Evolutionary conservation across 768 basidiomycete genomes (phyloP).

Genomic region (Leucosporidium creatinivorum): DNA sequence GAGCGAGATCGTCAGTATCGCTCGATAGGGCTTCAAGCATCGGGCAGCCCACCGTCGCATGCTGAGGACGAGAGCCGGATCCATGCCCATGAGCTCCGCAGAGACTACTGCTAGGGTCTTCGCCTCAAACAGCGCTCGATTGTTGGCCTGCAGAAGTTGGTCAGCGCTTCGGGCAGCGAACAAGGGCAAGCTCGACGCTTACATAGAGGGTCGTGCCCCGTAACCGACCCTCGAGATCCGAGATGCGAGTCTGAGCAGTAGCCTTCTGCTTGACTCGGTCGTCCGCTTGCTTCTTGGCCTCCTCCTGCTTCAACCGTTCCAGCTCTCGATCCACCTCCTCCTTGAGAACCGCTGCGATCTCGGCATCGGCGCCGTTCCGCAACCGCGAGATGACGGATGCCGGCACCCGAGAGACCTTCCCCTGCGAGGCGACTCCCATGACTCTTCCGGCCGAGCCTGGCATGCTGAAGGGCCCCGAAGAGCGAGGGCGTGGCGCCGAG

Average conservation of each 20-base stretch:
- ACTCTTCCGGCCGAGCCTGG: too few species aligned
- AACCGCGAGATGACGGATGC: too few species aligned
- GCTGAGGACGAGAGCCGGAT: not conserved
- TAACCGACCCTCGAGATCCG: constrained; percentile 11
- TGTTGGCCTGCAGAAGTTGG: not conserved
- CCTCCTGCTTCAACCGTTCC: not conserved
- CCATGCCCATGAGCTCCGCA: constrained; percentile 8
- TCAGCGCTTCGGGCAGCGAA: too few species aligned
- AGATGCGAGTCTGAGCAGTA: not conserved
- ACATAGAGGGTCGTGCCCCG: not conserved
- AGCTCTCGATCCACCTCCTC: not conserved
- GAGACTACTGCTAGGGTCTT: constrained; percentile 2
- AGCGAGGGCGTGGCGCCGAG: too few species aligned
- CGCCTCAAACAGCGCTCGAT: not conserved
- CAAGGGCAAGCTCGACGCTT: too few species aligned
- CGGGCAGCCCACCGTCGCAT: constrained; percentile 7
- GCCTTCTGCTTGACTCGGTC: not conserved
- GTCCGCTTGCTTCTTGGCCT: not conserved
- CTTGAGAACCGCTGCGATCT: not conserved
- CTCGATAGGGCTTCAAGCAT: not conserved
- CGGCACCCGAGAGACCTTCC: too few species aligned
- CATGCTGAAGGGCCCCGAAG: too few species aligned
- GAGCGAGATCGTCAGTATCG: not conserved
- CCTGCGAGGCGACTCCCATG: too few species aligned
- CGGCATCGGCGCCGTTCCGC: too few species aligned